Base-by-base conservation (phyloP, 2,329 filamentous ascomycete genomes). In the Pseudogymnoascus sp. region DNA sequence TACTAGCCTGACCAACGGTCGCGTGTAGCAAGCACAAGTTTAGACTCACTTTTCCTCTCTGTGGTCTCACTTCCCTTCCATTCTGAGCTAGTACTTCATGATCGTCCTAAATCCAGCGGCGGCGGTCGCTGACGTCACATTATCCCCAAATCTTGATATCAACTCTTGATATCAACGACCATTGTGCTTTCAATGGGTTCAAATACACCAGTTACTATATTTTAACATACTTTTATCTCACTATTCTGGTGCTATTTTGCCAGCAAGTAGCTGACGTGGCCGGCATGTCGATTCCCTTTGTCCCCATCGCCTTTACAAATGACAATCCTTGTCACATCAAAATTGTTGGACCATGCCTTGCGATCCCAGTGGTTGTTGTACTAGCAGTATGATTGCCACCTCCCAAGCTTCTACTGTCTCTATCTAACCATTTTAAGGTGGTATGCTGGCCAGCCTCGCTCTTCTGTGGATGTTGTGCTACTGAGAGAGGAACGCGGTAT, bases 381-480 rank as follows among this genome's bases (percentile, higher is more conserved):
- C 75, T 80, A 66, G 81, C 80, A 60, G 80, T 83, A 76, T 64
- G 79, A 75, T 64, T 54, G n/a, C 23, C 28, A n/a, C 41, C 19
- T 62, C 16, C 28, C 39, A 62, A 61, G 37, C 61, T 31, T 60
- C 64, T 31, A 28, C 64, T 23, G 36, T 62, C 16, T 34, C n/a
- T 62, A 19, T 63, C 54, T 60, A 11, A 51, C 60, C 57, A 2
- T 62, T 62, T 41, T 63, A 39, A 83, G 80, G 72, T 83, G 13
- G 68, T 84, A 34, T 84, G 81, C 67, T 85, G 81, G 77, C 83
- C 82, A 2, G 80, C 79, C 4, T 79, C 81, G 0, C 72, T 85
- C 21, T 77, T 85, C 60, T 84, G 82, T 72, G 80, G 82, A n/a
- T 84, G 82, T 69, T 82, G 80, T 68, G 77, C 78, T 43, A 83